Evolutionary conservation across 176 grass and related monocot species (phyloP).

Genomic region (Rhynchospora breviuscula): DNA sequence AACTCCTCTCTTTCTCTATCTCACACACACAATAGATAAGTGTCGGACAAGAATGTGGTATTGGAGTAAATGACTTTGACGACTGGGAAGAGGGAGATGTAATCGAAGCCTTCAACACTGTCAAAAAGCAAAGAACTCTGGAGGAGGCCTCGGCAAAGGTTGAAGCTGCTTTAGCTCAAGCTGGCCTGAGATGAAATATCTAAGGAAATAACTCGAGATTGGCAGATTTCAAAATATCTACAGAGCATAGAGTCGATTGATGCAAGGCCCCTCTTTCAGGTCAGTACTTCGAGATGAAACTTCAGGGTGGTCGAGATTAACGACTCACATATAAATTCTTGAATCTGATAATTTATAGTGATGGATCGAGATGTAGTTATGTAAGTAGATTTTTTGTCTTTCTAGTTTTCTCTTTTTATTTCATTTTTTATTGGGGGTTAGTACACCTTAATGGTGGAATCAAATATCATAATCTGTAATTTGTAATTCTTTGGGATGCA

Average conservation of each 20-base stretch:
- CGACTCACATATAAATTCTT: constrained; percentile 1
- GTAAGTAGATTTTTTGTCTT: constrained; percentile 10
- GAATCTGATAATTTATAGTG: constrained; percentile 6
- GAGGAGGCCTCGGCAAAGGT: constrained; percentile 83
- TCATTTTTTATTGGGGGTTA: constrained; percentile 17
- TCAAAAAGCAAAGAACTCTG: constrained; percentile 78
- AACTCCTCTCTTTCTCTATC: neutral
- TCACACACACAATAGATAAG: constrained; percentile 37
- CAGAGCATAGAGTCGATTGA: neutral
- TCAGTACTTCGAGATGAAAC: constrained; percentile 10
- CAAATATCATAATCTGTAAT: constrained; percentile 1
- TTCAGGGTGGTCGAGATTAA: neutral
- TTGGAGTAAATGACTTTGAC: constrained; percentile 69
- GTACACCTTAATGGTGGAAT: neutral
- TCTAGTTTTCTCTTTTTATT: constrained; percentile 4
- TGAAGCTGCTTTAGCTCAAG: constrained; percentile 64
- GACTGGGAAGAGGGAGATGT: constrained; percentile 74
- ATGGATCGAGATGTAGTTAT: constrained; percentile 8
- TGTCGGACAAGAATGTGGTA: constrained; percentile 79
- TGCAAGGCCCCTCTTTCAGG: neutral
- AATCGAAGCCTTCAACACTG: constrained; percentile 69
- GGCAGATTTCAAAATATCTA: neutral
- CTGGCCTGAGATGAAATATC: constrained; percentile 50
- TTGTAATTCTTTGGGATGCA: neutral
- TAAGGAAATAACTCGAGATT: neutral